phyloP scores from a whole-genome alignment of 2,329 filamentous ascomycete genomes.

The Helicocarpus griseus region DNA sequence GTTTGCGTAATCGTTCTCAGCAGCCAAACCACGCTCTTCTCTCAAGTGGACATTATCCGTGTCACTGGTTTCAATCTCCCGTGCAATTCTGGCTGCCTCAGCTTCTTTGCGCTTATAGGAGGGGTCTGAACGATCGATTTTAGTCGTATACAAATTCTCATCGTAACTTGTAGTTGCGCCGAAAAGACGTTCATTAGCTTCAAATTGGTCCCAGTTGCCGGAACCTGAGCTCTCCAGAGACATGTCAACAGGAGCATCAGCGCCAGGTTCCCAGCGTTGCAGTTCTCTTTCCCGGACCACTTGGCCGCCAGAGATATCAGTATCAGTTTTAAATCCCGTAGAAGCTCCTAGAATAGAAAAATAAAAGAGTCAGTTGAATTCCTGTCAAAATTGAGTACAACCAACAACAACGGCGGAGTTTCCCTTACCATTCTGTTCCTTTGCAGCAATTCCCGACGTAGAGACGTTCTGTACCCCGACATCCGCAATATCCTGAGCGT shows the following conservation, averaged over 20 bases:
- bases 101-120: slow-evolving; percentile 69
- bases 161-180: slow-evolving; percentile 85
- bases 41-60: slow-evolving; percentile 73
- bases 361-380: not conserved
- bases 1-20: slow-evolving; percentile 54
- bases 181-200: slow-evolving; percentile 76
- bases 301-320: slow-evolving; percentile 71
- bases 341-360: slow-evolving; percentile 46
- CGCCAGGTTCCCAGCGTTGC: slow-evolving; percentile 70
- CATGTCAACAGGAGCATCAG: slow-evolving; percentile 53
- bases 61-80: slow-evolving; percentile 73
- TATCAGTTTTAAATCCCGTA: slow-evolving; percentile 71
- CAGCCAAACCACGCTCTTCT: slow-evolving; percentile 70
- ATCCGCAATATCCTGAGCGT: slow-evolving; percentile 51
- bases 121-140: slow-evolving; percentile 75
- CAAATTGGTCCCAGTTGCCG: slow-evolving; percentile 83
- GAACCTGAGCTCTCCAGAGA: slow-evolving; percentile 54
- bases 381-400: no score
- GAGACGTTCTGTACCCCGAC: slow-evolving; percentile 46
- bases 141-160: slow-evolving; percentile 88
- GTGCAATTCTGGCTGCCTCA: slow-evolving; percentile 70
- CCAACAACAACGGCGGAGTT: not conserved
- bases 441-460: slow-evolving; percentile 41
- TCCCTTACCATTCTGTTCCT: slow-evolving; percentile 49
- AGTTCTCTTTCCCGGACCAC: slow-evolving; percentile 62